Percentiles rank a stretch among this genome's conserved stretches.
Evolutionary conservation across 495 filamentous ascomycete genomes (phyloP).

Genomic region (Penicillium dipodomyicola): DNA sequence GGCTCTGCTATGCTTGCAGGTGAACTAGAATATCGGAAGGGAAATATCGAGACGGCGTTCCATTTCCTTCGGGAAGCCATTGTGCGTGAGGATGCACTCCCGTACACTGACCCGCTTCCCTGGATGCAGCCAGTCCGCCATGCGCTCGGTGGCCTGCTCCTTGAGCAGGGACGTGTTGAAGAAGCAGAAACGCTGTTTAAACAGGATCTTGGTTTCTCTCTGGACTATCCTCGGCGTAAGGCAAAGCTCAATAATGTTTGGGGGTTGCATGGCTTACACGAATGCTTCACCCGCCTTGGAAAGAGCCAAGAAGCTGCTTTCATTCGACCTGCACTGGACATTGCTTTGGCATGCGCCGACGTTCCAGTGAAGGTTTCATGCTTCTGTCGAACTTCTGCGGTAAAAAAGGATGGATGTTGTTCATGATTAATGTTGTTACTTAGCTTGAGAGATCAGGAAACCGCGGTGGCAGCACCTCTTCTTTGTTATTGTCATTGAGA

Average conservation of each 20-base stretch:
- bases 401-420: not conserved
- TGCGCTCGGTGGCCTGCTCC: conserved; percentile 1
- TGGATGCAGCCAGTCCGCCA: conserved; percentile 8
- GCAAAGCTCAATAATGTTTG: conserved; percentile 7
- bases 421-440: not conserved
- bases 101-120: not conserved
- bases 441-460: too few relatives aligned
- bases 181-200: conserved; percentile 1
- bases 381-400: not conserved
- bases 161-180: not conserved
- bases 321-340: not conserved
- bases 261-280: conserved; percentile 2
- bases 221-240: conserved; percentile 1
- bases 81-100: not conserved
- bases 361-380: not conserved
- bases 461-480: too few relatives aligned
- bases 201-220: not conserved
- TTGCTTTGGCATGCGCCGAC: conserved; percentile 5
- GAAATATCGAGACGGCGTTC: not conserved
- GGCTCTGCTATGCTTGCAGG: conserved; percentile 3
- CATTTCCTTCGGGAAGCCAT: not conserved
- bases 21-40: conserved; percentile 2
- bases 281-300: conserved; percentile 1
- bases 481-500: too few relatives aligned
- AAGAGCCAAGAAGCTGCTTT: not conserved